Conservation (phyloP, 164 flowering plant genomes). For the Pachysandra terminalis region DNA sequence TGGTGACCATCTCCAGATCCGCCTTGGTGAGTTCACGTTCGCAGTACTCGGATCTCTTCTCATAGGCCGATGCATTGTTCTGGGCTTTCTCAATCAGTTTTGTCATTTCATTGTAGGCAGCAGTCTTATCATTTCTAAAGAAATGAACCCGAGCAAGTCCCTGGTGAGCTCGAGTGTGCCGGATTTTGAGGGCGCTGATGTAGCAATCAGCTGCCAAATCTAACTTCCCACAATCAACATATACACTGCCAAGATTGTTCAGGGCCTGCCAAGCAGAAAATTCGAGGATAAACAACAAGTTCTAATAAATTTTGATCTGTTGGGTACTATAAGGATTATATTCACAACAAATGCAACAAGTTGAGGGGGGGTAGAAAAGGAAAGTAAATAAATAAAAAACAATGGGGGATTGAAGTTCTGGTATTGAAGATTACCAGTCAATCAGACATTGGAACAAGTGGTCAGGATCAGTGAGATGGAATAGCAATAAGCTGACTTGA, state of each 20-base stretch:
- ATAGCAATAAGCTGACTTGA: too few species aligned
- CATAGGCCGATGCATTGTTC: constrained; percentile 95
- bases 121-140: constrained; percentile 62
- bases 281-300: background rate
- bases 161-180: constrained; percentile 97
- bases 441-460: too few species aligned
- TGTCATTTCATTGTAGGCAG: constrained; percentile 94
- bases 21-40: constrained; percentile 84
- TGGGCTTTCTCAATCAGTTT: constrained; percentile 83
- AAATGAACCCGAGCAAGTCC: constrained; percentile 95
- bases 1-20: constrained; percentile 90
- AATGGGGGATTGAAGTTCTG: too few species aligned
- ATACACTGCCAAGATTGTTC: constrained; percentile 97
- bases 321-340: too few species aligned
- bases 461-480: too few species aligned
- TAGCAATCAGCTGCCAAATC: constrained; percentile 95
- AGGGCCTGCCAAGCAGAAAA: constrained; percentile 58
- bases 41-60: constrained; percentile 96
- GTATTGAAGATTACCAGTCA: too few species aligned
- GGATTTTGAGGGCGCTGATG: constrained; percentile 82
- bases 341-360: too few species aligned
- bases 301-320: too few species aligned
- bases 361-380: too few species aligned
- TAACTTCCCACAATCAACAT: constrained; percentile 73
- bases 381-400: too few species aligned